Evolutionary conservation across 352 stramenopile genomes (phyloP).

Genomic region (Globisporangium alternatum): DNA sequence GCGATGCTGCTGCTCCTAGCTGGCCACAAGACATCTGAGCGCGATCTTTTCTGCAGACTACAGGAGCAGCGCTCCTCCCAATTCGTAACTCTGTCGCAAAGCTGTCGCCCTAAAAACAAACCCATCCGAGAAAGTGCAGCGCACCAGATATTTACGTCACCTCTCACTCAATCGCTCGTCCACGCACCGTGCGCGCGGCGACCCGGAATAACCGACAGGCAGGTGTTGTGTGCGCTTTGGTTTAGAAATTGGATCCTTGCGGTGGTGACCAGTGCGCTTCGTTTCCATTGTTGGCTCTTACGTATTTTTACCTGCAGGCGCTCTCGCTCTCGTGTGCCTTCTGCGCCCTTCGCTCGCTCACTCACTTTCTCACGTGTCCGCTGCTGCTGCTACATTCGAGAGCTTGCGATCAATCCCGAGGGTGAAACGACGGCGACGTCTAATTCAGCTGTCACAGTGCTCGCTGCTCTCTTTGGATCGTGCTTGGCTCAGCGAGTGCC

Average conservation of each 20-base stretch:
- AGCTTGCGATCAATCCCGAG: background rate
- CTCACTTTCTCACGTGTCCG: background rate
- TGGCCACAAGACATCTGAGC: background rate
- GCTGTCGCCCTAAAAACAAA: background rate
- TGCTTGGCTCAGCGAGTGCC: background rate
- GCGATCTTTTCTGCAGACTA: background rate
- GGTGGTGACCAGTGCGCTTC: background rate
- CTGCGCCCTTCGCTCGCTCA: background rate
- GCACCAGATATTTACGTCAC: background rate
- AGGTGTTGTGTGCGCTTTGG: background rate
- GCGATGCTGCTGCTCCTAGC: background rate
- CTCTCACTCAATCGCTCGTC: background rate
- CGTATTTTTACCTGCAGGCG: background rate
- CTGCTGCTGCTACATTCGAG: background rate
- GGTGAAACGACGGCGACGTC: background rate
- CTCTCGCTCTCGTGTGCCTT: background rate
- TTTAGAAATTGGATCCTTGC: background rate
- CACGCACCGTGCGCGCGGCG: background rate
- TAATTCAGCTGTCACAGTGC: background rate
- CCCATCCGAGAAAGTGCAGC: background rate
- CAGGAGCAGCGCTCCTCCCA: background rate
- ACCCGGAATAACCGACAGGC: background rate
- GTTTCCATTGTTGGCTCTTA: background rate
- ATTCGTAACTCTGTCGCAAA: background rate
- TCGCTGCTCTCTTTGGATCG: background rate